A percentile compares a stretch with the other conserved stretches of the same genome.
Conservation (phyloP, 2,329 filamentous ascomycete genomes). For the Ophiobolus disseminans region DNA sequence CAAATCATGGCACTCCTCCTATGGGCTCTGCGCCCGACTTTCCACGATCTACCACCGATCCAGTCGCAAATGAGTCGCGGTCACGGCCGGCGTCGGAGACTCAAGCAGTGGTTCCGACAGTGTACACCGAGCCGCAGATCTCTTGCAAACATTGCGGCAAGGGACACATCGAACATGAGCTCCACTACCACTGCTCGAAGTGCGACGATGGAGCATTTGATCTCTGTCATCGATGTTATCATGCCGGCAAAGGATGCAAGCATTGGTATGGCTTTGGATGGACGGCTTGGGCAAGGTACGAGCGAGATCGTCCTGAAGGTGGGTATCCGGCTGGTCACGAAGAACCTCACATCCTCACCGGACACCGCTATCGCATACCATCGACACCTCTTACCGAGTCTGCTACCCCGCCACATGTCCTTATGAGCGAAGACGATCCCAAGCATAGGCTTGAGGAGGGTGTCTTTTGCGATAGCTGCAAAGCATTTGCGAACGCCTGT, state of each 20-base stretch:
- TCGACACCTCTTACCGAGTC: conserved; percentile 32
- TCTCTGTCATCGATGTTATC: conserved; percentile 82
- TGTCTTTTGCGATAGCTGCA: conserved; percentile 82
- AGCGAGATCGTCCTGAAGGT: conserved; percentile 50
- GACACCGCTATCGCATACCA: conserved; percentile 53
- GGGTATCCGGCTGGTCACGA: conserved; percentile 53
- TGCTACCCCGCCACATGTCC: conserved; percentile 22
- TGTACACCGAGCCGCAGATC: conserved; percentile 74
- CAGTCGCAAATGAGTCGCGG: conserved; percentile 23
- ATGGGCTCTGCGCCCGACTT: conserved; percentile 28
- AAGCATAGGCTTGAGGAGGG: conserved; percentile 74
- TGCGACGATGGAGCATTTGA: conserved; percentile 78
- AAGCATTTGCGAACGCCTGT: conserved; percentile 76
- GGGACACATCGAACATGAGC: conserved; percentile 78
- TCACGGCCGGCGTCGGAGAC: conserved; percentile 24
- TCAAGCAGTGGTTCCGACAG: conserved; percentile 28
- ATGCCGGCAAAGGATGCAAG: conserved; percentile 75
- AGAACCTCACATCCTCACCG: conserved; percentile 61
- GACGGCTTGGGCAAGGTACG: conserved; percentile 72
- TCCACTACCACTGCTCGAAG: conserved; percentile 81
- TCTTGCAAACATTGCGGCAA: conserved; percentile 75
- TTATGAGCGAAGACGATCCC: conserved; percentile 71
- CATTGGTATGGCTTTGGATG: conserved; percentile 90
- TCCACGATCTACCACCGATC: conserved; percentile 41
- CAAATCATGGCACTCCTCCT: conserved; percentile 39